Evolutionary conservation across 768 basidiomycete genomes (phyloP).

Genomic region (Russula olivacea): DNA sequence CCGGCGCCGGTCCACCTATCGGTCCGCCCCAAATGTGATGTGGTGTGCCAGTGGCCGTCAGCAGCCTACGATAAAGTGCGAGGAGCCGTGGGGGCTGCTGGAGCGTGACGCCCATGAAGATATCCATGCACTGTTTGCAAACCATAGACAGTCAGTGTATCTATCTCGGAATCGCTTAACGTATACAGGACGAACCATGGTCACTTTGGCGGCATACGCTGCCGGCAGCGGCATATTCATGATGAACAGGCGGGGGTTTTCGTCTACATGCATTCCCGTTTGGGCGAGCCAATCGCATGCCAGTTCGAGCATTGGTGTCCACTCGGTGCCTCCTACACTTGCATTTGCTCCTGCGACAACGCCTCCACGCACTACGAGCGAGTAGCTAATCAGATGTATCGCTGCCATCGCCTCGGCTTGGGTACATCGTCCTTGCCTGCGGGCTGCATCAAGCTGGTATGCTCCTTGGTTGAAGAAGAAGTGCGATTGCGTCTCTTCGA

Average conservation of each 20-base stretch:
- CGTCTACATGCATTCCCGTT: slow-evolving; percentile 55
- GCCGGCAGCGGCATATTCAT: slow-evolving; percentile 47
- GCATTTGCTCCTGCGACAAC: slow-evolving; percentile 40
- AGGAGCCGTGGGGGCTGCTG: slow-evolving; percentile 60
- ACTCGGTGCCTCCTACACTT: slow-evolving; percentile 51
- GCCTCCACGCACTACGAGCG: slow-evolving; percentile 35
- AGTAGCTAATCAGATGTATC: slow-evolving; percentile 68
- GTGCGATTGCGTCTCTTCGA: slow-evolving; percentile 20
- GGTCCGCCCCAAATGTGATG: slow-evolving; percentile 41
- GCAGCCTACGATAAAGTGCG: slow-evolving; percentile 57
- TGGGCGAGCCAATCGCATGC: slow-evolving; percentile 73
- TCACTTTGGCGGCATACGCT: slow-evolving; percentile 61
- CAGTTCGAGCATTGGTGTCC: slow-evolving; percentile 63
- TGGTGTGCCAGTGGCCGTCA: slow-evolving; percentile 39
- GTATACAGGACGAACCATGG: slow-evolving; percentile 50
- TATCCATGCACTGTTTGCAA: slow-evolving; percentile 63
- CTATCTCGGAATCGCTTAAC: background rate
- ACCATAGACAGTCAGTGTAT: background rate
- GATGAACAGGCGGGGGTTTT: slow-evolving; percentile 58
- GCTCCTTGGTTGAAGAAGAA: slow-evolving; percentile 23
- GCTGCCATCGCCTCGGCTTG: slow-evolving; percentile 76
- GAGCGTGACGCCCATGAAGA: slow-evolving; percentile 60
- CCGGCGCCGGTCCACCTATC: slow-evolving; percentile 29
- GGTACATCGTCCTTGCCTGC: slow-evolving; percentile 27
- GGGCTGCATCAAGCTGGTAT: slow-evolving; percentile 22